A percentile compares a stretch with the other conserved stretches of the same genome.
These are phyloP conservation scores for Epichloe hybrida DNA, from an alignment of 2,329 filamentous ascomycete genomes.

Conservation along the genomic window DNA sequence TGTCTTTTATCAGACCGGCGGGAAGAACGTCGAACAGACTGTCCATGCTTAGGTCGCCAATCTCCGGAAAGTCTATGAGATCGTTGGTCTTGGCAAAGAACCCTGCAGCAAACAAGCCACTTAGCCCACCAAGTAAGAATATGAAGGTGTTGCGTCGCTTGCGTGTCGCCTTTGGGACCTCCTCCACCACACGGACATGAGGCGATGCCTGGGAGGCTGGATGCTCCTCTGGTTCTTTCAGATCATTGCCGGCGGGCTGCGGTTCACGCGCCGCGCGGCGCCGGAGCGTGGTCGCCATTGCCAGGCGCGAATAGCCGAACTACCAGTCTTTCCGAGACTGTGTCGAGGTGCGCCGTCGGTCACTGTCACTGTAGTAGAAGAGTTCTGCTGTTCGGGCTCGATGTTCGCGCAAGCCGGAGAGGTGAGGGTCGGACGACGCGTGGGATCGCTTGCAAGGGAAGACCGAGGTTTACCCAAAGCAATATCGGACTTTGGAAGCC, in stretches of 20 bases:
- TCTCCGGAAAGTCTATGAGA: conserved; percentile 64
- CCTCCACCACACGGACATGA: conserved; percentile 31
- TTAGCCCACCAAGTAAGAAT: conserved; percentile 78
- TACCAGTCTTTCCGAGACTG: neutral
- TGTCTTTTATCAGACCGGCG: conserved; percentile 71
- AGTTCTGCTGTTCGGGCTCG: neutral
- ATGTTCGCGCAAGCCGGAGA: neutral
- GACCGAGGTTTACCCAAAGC: neutral
- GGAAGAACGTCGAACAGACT: conserved; percentile 78
- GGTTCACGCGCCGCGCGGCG: conserved; percentile 17
- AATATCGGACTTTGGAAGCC: neutral
- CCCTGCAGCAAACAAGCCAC: conserved; percentile 74
- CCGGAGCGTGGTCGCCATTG: conserved; percentile 19
- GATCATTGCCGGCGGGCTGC: conserved; percentile 10
- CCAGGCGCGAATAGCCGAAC: neutral
- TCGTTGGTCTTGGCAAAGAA: conserved; percentile 86
- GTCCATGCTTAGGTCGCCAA: conserved; percentile 68
- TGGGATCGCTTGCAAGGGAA: neutral
- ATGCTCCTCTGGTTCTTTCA: conserved; percentile 16
- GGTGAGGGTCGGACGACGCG: neutral
- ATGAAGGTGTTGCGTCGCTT: conserved; percentile 72
- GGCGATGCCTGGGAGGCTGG: conserved; percentile 13
- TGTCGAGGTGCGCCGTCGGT: neutral
- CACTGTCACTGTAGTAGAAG: neutral
- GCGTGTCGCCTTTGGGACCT: conserved; percentile 32